Conservation (phyloP, 495 filamentous ascomycete species). For the Xylaria grammica region DNA sequence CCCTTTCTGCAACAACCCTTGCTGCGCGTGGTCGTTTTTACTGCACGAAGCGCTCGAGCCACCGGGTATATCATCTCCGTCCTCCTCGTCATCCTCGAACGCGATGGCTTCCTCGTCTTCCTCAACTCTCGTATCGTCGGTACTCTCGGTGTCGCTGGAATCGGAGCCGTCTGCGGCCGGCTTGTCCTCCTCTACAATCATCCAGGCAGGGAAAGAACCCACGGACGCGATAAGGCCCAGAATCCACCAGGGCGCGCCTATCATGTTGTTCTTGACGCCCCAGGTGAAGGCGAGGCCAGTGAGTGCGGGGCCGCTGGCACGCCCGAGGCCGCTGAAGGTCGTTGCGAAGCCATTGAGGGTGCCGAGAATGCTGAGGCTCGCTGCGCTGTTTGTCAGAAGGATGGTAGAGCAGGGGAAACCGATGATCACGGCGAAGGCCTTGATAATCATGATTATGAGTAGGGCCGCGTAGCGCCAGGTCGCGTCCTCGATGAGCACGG, state of each 20-base stretch:
- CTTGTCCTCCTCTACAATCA: conserved; percentile 77
- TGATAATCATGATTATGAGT: conserved; percentile 65
- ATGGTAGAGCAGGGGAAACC: conserved; percentile 90
- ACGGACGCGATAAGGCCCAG: conserved; percentile 62
- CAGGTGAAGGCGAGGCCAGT: conserved; percentile 69
- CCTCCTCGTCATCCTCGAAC: conserved; percentile 24
- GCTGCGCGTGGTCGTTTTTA: neutral
- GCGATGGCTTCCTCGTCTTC: conserved; percentile 24
- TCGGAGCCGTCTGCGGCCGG: conserved; percentile 48
- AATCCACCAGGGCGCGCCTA: conserved; percentile 82
- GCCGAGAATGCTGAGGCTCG: conserved; percentile 74
- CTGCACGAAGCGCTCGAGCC: neutral
- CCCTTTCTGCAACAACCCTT: neutral
- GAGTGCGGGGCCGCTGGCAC: conserved; percentile 75
- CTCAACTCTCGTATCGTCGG: conserved; percentile 34
- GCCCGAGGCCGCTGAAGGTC: conserved; percentile 75
- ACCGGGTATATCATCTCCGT: neutral
- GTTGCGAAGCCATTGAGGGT: conserved; percentile 91
- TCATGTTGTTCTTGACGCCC: conserved; percentile 72
- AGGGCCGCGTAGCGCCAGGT: conserved; percentile 51
- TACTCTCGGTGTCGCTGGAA: conserved; percentile 43
- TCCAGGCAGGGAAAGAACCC: conserved; percentile 70
- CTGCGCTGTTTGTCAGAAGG: conserved; percentile 84
- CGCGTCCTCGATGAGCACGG: conserved; percentile 60
- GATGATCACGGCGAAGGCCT: conserved; percentile 74